phyloP scores from a whole-genome alignment of 2,329 filamentous ascomycete genomes.

The Aspergillus neotritici region DNA sequence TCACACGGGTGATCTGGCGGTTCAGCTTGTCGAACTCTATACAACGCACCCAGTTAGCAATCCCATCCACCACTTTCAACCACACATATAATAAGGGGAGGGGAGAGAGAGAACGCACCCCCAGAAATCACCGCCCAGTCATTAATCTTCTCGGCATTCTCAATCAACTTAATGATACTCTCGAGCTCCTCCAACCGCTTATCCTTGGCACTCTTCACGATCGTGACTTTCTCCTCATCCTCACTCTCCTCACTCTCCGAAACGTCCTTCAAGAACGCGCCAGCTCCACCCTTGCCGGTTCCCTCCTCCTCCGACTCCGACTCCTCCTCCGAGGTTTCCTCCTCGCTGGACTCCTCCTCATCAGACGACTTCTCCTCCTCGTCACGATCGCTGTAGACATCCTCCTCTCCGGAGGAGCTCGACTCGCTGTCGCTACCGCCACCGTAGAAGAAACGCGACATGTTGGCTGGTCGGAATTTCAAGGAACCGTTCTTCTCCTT shows the following conservation, averaged over 20 bases:
- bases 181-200: constrained; percentile 95
- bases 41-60: constrained; percentile 14
- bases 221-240: constrained; percentile 76
- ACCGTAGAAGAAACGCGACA: constrained; percentile 97
- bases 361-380: constrained; percentile 53
- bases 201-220: constrained; percentile 97
- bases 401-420: constrained; percentile 89
- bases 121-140: constrained; percentile 92
- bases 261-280: constrained; percentile 73
- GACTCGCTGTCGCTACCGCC: constrained; percentile 93
- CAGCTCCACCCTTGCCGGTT: constrained; percentile 63
- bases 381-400: constrained; percentile 78
- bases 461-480: constrained; percentile 44
- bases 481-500: constrained; percentile 8
- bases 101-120: constrained; percentile 53
- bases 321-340: constrained; percentile 55
- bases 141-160: constrained; percentile 95
- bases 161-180: constrained; percentile 79
- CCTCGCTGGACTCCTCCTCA: constrained; percentile 50
- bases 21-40: constrained; percentile 92
- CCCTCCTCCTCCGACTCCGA: constrained; percentile 46
- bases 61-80: constrained; percentile 1
- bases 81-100: not conserved
- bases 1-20: constrained; percentile 74
- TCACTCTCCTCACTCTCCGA: constrained; percentile 76